Percentiles rank a stretch among this genome's conserved stretches.
Conservation (phyloP, 2,329 filamentous ascomycete species). For the Cladosporium sp. region DNA sequence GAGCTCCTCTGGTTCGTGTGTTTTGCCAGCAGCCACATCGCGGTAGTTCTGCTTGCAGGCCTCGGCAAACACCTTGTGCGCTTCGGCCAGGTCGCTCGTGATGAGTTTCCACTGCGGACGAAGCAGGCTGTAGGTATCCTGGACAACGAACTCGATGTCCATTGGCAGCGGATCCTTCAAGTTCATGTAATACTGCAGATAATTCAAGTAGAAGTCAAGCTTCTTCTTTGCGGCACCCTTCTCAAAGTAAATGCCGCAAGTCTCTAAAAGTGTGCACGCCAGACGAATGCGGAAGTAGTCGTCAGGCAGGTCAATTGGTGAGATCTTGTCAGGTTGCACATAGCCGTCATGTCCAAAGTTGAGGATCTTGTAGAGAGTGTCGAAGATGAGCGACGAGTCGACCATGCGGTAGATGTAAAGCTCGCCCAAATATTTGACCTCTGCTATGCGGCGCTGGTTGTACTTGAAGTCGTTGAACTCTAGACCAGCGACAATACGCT, state of each 20-base stretch:
- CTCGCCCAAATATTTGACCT: conserved; percentile 94
- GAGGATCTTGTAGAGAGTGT: conserved; percentile 88
- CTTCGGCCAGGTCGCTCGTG: conserved; percentile 69
- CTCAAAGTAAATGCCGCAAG: conserved; percentile 93
- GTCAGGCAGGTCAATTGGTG: conserved; percentile 78
- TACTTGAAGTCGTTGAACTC: conserved; percentile 97
- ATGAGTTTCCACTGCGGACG: conserved; percentile 91
- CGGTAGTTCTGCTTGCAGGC: conserved; percentile 90
- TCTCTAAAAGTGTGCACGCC: conserved; percentile 84
- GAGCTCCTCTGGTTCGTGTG: conserved; percentile 64
- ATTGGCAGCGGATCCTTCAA: conserved; percentile 87
- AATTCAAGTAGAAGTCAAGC: conserved; percentile 92
- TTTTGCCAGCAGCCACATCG: conserved; percentile 65
- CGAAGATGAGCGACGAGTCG: conserved; percentile 91
- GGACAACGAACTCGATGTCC: conserved; percentile 95
- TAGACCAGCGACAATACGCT: conserved; percentile 80
- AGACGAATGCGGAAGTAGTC: conserved; percentile 95
- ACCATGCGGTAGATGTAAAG: conserved; percentile 97
- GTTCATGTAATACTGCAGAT: conserved; percentile 94
- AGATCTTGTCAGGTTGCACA: conserved; percentile 72
- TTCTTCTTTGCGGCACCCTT: conserved; percentile 93
- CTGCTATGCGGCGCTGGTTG: conserved; percentile 89
- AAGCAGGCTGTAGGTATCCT: conserved; percentile 81
- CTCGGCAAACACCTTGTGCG: conserved; percentile 75
- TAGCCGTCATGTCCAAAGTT: conserved; percentile 83